A percentile compares a stretch with the other conserved stretches of the same genome.
Conservation (phyloP, 129 eudicot genomes). For the Centrapalus pauciflorus region DNA sequence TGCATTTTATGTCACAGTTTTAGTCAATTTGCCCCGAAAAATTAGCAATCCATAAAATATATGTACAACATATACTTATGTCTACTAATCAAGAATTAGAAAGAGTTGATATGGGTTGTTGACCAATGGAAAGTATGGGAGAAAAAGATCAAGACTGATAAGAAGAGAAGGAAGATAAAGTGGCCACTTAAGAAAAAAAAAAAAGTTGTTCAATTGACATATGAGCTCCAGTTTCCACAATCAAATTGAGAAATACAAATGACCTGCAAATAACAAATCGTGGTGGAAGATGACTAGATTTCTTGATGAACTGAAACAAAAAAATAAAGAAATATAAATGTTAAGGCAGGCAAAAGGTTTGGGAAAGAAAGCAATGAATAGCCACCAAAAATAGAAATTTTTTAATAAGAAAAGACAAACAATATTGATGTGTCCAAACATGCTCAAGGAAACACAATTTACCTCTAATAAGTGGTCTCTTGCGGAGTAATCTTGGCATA, state of each 20-base stretch:
- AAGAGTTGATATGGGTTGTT: neutral
- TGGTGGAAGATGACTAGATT: conserved; percentile 79
- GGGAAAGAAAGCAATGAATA: neutral
- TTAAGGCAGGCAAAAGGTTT: neutral
- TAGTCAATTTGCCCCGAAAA: too few species aligned
- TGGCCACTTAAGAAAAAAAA: neutral
- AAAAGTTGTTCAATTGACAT: neutral
- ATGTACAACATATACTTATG: neutral
- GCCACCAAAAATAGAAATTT: neutral
- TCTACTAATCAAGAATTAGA: neutral
- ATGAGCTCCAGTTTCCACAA: neutral
- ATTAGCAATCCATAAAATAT: neutral
- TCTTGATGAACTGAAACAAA: conserved; percentile 59
- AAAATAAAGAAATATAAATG: neutral
- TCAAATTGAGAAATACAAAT: conserved; percentile 19
- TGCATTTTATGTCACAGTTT: too few species aligned
- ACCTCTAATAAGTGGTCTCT: conserved; percentile 82
- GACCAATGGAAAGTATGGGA: neutral
- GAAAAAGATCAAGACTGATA: neutral
- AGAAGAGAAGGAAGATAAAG: neutral
- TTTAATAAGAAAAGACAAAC: neutral
- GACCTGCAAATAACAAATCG: conserved; percentile 78
- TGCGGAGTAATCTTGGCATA: conserved; percentile 68
- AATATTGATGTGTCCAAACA: neutral
- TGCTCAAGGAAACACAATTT: neutral